Evolutionary conservation across 768 basidiomycete species (phyloP), one percentile per base, ranked within the genome.

Genomic region (Rhizopogon roseolus): DNA sequence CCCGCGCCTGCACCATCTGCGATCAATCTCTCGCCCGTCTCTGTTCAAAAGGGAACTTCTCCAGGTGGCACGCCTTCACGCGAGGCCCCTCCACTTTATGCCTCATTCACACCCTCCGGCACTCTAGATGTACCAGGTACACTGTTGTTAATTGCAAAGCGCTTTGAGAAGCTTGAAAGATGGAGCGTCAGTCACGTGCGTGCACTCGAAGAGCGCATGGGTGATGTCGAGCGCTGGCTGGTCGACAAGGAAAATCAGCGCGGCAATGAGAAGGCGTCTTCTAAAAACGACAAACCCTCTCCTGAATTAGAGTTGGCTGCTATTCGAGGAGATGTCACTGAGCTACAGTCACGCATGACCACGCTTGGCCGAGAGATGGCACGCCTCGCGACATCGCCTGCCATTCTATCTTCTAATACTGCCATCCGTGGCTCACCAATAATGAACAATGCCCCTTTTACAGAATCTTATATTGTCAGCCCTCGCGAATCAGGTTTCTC

Each of bases 101-200:
- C 87, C 1, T 84, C 88, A 53, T 93, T 92, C 64, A 82, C 78
- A 38, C 50, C 69, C 22, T 80, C 85, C 45, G 91, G 91, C 3
- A 79, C 82, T 2, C 70, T 93, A 4, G 92, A 93, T 62, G 73
- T 92, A 8, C 80, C 85, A 10, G 83, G 79, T 1, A 93, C 91
- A 0, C 73, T 93, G 5, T 70, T 93, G 22, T 78, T 80, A 10
- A 82, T 93, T 41, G 88, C 89, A 11, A 71, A 61, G 41, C 82
- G 91, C 19, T 93, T 93, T 54, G 91, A 93, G 67, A 93, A 93
- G 65, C 78, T 93, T 11, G 91, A 93, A 64, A 87, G 87, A 57
- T 93, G 91, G 91, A 87, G 90, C 0, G 89, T 93, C 3, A 84
- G 88, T 6, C 91, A 93, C 60, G 90, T 92, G 3, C 84, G 91